A percentile compares a stretch with the other conserved stretches of the same genome.
Conservation (phyloP, 225 moss, liverwort and hornwort genomes). For the Lunularia cruciata region DNA sequence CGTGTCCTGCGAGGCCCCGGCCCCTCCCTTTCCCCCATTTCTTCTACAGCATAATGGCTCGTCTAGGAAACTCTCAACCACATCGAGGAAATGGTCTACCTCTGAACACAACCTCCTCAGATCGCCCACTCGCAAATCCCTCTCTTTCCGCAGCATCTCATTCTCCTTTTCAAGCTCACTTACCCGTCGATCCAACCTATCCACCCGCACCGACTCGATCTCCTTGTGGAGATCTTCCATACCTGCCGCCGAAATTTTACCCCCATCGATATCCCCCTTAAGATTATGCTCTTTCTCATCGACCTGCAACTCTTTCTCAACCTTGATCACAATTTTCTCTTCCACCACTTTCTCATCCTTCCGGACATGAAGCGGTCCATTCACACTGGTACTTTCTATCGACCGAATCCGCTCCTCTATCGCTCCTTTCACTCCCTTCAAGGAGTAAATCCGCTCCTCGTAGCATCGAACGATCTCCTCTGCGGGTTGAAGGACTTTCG, state of each 20-base stretch:
- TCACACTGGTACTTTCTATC: not conserved
- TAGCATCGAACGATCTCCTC: constrained; percentile 23
- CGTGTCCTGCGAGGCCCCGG: not conserved
- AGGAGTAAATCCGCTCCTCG: constrained; percentile 15
- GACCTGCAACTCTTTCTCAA: constrained; percentile 7
- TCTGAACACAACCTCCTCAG: constrained; percentile 18
- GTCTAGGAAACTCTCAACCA: constrained; percentile 16
- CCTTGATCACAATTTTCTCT: not conserved
- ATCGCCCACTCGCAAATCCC: constrained; percentile 14
- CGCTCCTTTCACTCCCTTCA: constrained; percentile 17
- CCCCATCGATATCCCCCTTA: not conserved
- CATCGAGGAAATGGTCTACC: constrained; percentile 26
- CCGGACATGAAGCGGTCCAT: not conserved
- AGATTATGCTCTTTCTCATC: too few species aligned
- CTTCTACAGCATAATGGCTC: not conserved
- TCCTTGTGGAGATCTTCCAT: constrained; percentile 1
- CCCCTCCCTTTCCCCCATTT: not conserved
- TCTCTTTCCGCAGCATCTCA: constrained; percentile 9
- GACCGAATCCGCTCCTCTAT: constrained; percentile 6
- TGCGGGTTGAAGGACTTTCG: constrained; percentile 19
- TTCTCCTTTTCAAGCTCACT: constrained; percentile 24
- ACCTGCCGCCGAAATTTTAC: not conserved
- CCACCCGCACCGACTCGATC: constrained; percentile 20
- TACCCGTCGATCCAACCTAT: constrained; percentile 20
- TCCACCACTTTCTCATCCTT: not conserved